Evolutionary conservation across 2,329 filamentous ascomycete species (phyloP).

Genomic region (Claviceps pazoutovae): DNA sequence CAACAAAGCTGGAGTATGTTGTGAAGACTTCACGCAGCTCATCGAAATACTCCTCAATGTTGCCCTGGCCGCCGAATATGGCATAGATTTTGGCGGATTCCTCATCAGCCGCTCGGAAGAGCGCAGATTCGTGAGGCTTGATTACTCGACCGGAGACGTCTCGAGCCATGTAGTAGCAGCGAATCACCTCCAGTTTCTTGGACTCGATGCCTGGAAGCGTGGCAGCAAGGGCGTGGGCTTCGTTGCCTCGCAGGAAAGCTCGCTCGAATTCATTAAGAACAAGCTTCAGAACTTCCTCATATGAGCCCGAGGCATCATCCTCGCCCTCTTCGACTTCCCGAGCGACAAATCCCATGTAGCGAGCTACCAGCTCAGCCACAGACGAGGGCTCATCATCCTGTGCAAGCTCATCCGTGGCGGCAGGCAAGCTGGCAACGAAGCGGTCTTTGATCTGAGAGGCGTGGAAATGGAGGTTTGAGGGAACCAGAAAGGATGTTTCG

Average conservation of each 20-base stretch:
- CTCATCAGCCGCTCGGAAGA: constrained; percentile 78
- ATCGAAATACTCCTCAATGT: constrained; percentile 99
- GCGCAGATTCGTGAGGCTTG: constrained; percentile 83
- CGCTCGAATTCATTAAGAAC: constrained; percentile 94
- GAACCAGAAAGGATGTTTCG: constrained; percentile 90
- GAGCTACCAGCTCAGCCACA: constrained; percentile 76
- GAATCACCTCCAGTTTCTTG: constrained; percentile 84
- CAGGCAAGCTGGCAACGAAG: constrained; percentile 73
- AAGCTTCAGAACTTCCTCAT: constrained; percentile 84
- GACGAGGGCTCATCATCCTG: constrained; percentile 99
- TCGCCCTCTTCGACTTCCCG: constrained; percentile 84
- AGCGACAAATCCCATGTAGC: constrained; percentile 85
- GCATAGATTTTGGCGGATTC: constrained; percentile 76
- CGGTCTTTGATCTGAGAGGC: constrained; percentile 86
- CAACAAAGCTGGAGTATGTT: constrained; percentile 83
- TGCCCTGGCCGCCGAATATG: constrained; percentile 93
- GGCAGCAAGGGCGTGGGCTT: constrained; percentile 82
- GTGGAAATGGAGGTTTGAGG: constrained; percentile 90
- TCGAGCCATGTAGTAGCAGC: constrained; percentile 83
- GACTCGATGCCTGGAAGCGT: constrained; percentile 75
- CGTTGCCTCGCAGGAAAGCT: constrained; percentile 85
- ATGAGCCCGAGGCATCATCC: constrained; percentile 75
- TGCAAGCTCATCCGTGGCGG: constrained; percentile 90
- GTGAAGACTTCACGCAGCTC: constrained; percentile 83
- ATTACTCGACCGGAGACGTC: constrained; percentile 73